These are phyloP conservation scores for Botryotinia globosa DNA, from an alignment of 2,329 filamentous ascomycete species.

Conservation along the genomic window DNA sequence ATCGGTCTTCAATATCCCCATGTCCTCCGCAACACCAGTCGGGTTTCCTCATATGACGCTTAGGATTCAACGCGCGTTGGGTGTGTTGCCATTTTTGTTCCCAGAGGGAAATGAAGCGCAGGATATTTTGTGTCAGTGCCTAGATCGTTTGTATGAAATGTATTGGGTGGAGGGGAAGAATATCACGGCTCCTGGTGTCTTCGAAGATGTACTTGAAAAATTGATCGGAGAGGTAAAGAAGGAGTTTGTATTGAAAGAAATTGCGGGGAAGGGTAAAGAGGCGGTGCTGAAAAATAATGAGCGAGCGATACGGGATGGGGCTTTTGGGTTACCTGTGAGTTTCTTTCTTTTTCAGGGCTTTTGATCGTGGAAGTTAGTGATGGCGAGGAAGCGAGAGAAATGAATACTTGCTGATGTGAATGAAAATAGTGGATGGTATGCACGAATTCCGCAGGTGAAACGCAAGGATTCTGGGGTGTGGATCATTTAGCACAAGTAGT, in stretches of 20 bases:
- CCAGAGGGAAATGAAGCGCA: background rate
- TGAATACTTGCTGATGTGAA: background rate
- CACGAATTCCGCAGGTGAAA: background rate
- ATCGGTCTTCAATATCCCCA: conserved; percentile 16
- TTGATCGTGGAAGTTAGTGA: background rate
- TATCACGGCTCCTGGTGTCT: background rate
- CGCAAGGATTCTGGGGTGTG: background rate
- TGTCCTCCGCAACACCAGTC: background rate
- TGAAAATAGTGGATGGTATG: background rate
- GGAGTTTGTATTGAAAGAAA: background rate
- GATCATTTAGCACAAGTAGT: background rate
- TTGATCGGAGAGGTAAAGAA: background rate
- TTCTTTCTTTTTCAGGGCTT: background rate
- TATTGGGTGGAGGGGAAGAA: background rate
- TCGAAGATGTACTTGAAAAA: background rate
- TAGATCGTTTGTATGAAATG: background rate
- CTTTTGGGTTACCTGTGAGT: conserved; percentile 2
- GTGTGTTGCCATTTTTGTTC: background rate
- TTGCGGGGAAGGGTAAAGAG: background rate
- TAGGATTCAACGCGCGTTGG: background rate
- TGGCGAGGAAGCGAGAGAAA: background rate
- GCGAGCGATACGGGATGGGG: background rate
- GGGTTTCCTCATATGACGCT: background rate
- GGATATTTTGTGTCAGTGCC: background rate
- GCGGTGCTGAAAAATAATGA: background rate